These are phyloP conservation scores for Globisporangium heterothallicum DNA, from an alignment of 352 stramenopile species.

Conservation along the genomic window DNA sequence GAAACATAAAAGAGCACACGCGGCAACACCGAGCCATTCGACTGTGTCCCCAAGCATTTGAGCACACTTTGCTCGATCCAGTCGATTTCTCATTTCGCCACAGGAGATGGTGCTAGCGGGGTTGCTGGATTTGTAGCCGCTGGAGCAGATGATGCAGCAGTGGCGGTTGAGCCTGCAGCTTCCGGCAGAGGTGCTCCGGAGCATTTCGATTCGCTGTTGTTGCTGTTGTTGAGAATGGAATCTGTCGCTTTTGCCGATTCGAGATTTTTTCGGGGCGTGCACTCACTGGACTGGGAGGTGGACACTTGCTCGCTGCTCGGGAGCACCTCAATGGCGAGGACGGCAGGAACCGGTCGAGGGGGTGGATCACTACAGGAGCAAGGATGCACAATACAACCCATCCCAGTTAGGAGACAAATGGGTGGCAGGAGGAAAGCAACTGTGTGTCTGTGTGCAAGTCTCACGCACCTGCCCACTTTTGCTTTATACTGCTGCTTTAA, in stretches of 20 bases:
- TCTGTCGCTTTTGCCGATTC: conserved; percentile 45
- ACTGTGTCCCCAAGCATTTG: no score
- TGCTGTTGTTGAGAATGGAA: conserved; percentile 33
- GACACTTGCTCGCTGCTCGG: conserved; percentile 6
- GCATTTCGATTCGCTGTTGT: neutral
- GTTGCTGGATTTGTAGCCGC: no score
- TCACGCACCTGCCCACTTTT: conserved; percentile 41
- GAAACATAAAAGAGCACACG: no score
- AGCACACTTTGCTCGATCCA: no score
- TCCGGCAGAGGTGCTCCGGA: no score
- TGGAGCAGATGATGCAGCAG: no score
- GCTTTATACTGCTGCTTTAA: conserved; percentile 45
- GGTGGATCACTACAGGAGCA: conserved; percentile 33
- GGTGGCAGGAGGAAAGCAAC: neutral
- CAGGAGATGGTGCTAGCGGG: no score
- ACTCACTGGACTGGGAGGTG: conserved; percentile 18
- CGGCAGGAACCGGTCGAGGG: conserved; percentile 6
- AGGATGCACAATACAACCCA: neutral
- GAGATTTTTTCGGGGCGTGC: conserved; percentile 48
- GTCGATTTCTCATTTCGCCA: no score
- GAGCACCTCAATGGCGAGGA: neutral
- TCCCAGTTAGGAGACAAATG: neutral
- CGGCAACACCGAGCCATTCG: no score
- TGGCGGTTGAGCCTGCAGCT: no score
- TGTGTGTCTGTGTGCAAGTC: neutral